Evolutionary conservation across 2,329 filamentous ascomycete species (phyloP), one percentile per base, ranked within the genome.

Genomic region (Tolypocladium album): DNA sequence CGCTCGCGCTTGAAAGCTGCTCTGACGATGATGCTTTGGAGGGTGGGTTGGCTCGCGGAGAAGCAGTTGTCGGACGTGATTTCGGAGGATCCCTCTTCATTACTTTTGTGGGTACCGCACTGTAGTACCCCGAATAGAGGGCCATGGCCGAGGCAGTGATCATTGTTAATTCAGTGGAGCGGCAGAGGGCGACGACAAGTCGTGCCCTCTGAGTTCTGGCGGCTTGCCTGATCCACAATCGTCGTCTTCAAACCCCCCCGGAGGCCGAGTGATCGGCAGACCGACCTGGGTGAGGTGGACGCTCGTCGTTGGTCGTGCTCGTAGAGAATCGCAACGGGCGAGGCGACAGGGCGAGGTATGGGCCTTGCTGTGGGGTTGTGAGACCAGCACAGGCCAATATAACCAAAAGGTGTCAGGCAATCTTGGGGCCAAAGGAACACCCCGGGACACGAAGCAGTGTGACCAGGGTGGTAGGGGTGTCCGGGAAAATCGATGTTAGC

Each of bases 111-210:
- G 61, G 53, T 58, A 61, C 60, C 1, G 63, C 63, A 62, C 67
- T 57, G 58, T 67, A 61, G 47, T 67, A 64, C 61, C 67, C 67
- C 60, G 66, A 65, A 53, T 68, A 66, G 59, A 67, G 63, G 60
- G 64, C 61, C 63, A 69, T 65, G 24, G 65, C 57, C 55, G 67
- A 61, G 60, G 55, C 56, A 56, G 60, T 57, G 27, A 63, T 60
- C 61, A 65, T 64, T 55, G 58, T 61, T 62, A 31, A 34, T 57
- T 57, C 59, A 57, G 59, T 61, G 58, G 56, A 63, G 59, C 57
- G 56, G 45, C 38, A 59, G 58, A 62, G 60, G 60, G 59, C 60
- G 60, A 62, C 53, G 61, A 61, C 43, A 57, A 59, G 36, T 60
- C 57, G 60, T 59, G 62, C 60, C 62, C 52, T 56, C 58, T 43